phyloP scores from a whole-genome alignment of 306 rosid genomes.

The Cicer yamashitae region DNA sequence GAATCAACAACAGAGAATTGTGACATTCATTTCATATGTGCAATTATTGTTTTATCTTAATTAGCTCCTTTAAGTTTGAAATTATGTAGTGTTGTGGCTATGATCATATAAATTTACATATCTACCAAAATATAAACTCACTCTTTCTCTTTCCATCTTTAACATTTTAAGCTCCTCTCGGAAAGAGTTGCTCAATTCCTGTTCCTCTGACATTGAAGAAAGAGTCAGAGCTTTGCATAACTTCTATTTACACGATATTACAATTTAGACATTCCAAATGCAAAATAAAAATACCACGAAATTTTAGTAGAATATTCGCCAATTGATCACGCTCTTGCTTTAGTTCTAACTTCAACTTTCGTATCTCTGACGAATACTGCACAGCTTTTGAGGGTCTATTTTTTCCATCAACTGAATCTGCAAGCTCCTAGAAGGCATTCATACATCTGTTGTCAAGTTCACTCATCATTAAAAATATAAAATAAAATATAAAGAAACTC shows the following conservation, averaged over 20 bases:
- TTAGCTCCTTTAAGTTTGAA: slow-evolving; percentile 16
- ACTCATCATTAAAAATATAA: slow-evolving; percentile 66
- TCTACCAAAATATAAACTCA: slow-evolving; percentile 53
- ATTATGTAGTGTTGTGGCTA: slow-evolving; percentile 18
- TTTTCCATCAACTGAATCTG: slow-evolving; percentile 68
- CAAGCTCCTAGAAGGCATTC: slow-evolving; percentile 99
- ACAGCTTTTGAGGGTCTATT: slow-evolving; percentile 50
- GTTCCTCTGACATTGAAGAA: slow-evolving; percentile 71
- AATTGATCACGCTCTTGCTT: slow-evolving; percentile 61
- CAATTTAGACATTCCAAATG: slow-evolving; percentile 38
- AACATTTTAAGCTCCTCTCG: slow-evolving; percentile 70
- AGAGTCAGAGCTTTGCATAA: slow-evolving; percentile 10
- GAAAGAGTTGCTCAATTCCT: slow-evolving; percentile 62
- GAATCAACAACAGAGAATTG: slow-evolving; percentile 29
- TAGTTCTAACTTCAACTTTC: slow-evolving; percentile 66
- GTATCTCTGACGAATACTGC: slow-evolving; percentile 56
- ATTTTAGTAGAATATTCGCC: slow-evolving; percentile 55
- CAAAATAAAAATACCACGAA: slow-evolving; percentile 57
- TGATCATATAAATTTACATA: slow-evolving; percentile 3
- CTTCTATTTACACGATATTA: slow-evolving; percentile 22
- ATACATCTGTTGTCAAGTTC: slow-evolving; percentile 96
- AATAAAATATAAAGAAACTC: slow-evolving; percentile 35
- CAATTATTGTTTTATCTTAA: slow-evolving; percentile 33
- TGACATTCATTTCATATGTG: slow-evolving; percentile 9
- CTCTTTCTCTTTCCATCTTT: slow-evolving; percentile 66